Base-by-base conservation (phyloP, 2,329 filamentous ascomycete species). In the Microcera coccophila region DNA sequence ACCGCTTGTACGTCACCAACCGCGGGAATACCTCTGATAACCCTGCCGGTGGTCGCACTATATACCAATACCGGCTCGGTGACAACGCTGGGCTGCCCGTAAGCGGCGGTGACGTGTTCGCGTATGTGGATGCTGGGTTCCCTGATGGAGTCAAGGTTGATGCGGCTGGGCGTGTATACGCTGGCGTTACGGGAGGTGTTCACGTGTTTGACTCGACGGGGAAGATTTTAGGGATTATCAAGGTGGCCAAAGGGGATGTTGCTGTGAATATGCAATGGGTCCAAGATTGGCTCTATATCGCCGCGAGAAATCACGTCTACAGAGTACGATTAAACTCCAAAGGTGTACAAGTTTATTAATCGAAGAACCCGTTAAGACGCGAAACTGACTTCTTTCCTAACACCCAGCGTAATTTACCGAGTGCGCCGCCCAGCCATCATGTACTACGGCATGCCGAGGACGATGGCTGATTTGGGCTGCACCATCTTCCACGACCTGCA, bases 231-330 rank as follows among this genome's bases (percentile, higher is more conserved):
- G 45, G 48, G 4, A 45, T 49, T 11, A 49, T 53, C 34, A 44
- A 32, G 20, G 48, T 51, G 0, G 43, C 36, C 3, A 41, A 41
- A 3, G 48, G 36, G 2, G 42, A 50, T 28, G 45, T 50, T 8
- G 49, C 49, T 1, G 39, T 52, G 5, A 52, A 50, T 2, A 44
- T 52, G 45, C 45, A 48, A 29, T 52, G 41, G 42, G 43, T 48
- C 3, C 19, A 44, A n/a, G 36, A 46, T 3, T 46, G 45, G 45
- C 29, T 52, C 3, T 50, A 46, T 21, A 44, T n/a, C n/a, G n/a
- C n/a, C n/a, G n/a, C n/a, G n/a, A n/a, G n/a, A n/a, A n/a, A n/a
- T n/a, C n/a, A n/a, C n/a, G n/a, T n/a, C n/a, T n/a, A n/a, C n/a
- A n/a, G n/a, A n/a, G n/a, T n/a, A n/a, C n/a, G n/a, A n/a, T n/a